These are phyloP conservation scores for Capronia coronata DNA, from an alignment of 2,329 filamentous ascomycete species.

Conservation along the genomic window DNA sequence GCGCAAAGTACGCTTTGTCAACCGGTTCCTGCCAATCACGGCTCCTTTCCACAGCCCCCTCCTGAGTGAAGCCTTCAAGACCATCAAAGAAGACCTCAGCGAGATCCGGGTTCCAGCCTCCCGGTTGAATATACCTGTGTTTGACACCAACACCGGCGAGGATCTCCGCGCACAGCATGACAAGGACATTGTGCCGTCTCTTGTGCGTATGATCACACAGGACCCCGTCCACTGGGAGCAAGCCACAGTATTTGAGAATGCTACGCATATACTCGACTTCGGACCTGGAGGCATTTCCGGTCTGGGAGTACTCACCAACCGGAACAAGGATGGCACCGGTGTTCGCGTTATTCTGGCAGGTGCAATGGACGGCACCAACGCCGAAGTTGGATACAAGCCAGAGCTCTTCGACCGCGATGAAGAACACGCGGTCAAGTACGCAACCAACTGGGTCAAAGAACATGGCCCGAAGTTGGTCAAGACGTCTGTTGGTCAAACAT, in stretches of 20 bases:
- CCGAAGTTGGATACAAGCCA: slow-evolving; percentile 93
- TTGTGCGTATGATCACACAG: slow-evolving; percentile 88
- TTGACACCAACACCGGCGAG: slow-evolving; percentile 79
- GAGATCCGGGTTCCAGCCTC: slow-evolving; percentile 68
- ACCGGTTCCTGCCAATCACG: slow-evolving; percentile 94
- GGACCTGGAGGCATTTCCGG: slow-evolving; percentile 95
- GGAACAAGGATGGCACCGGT: slow-evolving; percentile 97
- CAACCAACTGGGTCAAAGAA: slow-evolving; percentile 95
- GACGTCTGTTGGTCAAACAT: slow-evolving; percentile 81
- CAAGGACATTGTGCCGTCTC: slow-evolving; percentile 74
- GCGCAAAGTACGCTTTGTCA: slow-evolving; percentile 92
- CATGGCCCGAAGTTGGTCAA: slow-evolving; percentile 88
- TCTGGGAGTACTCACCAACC: slow-evolving; percentile 89
- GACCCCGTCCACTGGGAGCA: slow-evolving; percentile 95
- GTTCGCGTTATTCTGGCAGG: slow-evolving; percentile 94
- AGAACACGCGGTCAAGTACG: slow-evolving; percentile 89
- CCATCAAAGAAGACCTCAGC: slow-evolving; percentile 82
- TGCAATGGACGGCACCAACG: slow-evolving; percentile 80
- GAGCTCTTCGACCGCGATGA: slow-evolving; percentile 96
- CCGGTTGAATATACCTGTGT: slow-evolving; percentile 76
- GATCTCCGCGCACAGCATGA: slow-evolving; percentile 66
- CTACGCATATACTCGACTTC: slow-evolving; percentile 93
- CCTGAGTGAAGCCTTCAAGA: slow-evolving; percentile 69
- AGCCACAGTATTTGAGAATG: slow-evolving; percentile 81
- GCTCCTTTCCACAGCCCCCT: slow-evolving; percentile 98